Evolutionary conservation across 2,329 filamentous ascomycete genomes (phyloP), one percentile per base, ranked within the genome.

Genomic region (Colletotrichum lini): DNA sequence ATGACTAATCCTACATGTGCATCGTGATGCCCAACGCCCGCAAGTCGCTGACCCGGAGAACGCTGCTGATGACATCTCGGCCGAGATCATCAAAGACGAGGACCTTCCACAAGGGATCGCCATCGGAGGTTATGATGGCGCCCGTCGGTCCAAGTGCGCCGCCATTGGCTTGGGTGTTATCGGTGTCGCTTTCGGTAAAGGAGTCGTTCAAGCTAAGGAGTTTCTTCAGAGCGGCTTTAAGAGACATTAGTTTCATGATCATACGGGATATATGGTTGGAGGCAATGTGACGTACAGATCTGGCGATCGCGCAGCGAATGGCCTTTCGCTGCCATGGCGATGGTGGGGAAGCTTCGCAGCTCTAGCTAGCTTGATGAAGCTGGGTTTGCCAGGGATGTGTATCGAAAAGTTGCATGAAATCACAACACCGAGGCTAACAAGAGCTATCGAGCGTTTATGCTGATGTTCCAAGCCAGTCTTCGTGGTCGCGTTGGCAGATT

Each of bases 81-180:
- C 96, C 96, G 4, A 92, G 82, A 76, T 96, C 93, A 82, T 99
- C 97, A 79, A 99, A 98, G 12, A 99, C 94, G 63, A 99, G 86
- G 8, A 98, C 94, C 82, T 98, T 98, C 96, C 96, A 98, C 84
- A 98, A 95, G 0, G 96, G 95, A 78, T 97, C 94, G 73, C 95
- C 95, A 76, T 97, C 92, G 57, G 94, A 88, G 76, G 95, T 95
- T 73, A 98, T 85, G 64, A 98, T 93, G 18, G 94, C 92, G n/a
- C 92, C 91, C 47, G 92, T 89, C 26, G 92, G 89, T 65, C 92
- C 87, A 66, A 92, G 84, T 47, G 73, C 65, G 12, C 92, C 82
- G 61, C 91, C 91, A 78, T 91, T 92, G 67, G 89, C 85, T 56
- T 89, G 84, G 49, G 87, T 80, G 69, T 95, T 93, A 71, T 93